These are phyloP conservation scores for Ceratobasidium sp. DNA, from an alignment of 1,284 basidiomycete genomes.

Conservation along the genomic window DNA sequence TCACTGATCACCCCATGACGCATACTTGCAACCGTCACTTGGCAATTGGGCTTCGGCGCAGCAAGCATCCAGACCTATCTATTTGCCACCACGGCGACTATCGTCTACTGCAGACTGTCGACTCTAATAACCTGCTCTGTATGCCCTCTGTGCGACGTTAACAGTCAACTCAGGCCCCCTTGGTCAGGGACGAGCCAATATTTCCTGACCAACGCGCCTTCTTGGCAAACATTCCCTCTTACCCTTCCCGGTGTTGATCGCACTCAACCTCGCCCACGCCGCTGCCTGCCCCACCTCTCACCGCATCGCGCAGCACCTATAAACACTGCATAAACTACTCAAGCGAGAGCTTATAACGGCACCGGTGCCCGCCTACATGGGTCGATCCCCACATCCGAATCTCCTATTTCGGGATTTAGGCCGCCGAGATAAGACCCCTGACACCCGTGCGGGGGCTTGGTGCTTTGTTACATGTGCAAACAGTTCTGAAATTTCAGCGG, in stretches of 20 bases:
- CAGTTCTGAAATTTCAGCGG: too few species aligned
- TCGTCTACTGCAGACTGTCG: background rate
- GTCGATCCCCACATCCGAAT: conserved; percentile 11
- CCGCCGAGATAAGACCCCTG: conserved; percentile 24
- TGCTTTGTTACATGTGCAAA: conserved; percentile 8
- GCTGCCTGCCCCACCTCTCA: conserved; percentile 10
- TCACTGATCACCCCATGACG: conserved; percentile 40
- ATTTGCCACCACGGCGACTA: conserved; percentile 16
- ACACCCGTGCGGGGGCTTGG: conserved; percentile 30
- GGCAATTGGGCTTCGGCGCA: background rate
- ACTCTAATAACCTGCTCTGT: background rate
- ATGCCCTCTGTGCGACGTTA: too few species aligned
- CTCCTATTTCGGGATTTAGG: background rate
- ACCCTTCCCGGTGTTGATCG: conserved; percentile 13
- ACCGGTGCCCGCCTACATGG: conserved; percentile 15
- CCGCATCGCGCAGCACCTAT: conserved; percentile 39
- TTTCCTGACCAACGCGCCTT: conserved; percentile 10
- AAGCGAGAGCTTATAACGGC: conserved; percentile 3
- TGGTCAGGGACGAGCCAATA: conserved; percentile 25
- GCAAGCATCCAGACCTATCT: conserved; percentile 6
- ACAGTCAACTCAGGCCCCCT: too few species aligned
- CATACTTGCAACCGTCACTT: background rate
- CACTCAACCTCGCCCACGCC: conserved; percentile 7
- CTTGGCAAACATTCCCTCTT: conserved; percentile 45
- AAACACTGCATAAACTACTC: too few species aligned